Evolutionary conservation across 106 monocot species (phyloP).

Genomic region (Posidonia australis): DNA sequence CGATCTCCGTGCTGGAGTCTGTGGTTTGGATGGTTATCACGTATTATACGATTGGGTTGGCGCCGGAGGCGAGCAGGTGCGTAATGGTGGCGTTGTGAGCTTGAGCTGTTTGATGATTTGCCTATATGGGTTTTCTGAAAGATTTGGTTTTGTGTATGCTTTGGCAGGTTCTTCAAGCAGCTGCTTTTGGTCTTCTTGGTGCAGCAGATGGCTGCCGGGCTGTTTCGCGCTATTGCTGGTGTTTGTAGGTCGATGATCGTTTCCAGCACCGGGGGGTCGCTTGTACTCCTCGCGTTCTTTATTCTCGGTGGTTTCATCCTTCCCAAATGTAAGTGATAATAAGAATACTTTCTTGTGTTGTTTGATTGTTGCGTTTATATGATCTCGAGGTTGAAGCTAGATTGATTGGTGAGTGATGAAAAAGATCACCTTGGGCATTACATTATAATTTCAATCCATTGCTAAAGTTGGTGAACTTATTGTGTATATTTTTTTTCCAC

Average conservation of each 20-base stretch:
- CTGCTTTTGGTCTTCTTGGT: constrained; percentile 35
- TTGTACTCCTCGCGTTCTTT: constrained; percentile 35
- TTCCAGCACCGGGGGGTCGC: constrained; percentile 44
- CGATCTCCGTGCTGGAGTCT: constrained; percentile 55
- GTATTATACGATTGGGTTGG: constrained; percentile 71
- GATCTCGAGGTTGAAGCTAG: neutral
- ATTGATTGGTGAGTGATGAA: neutral
- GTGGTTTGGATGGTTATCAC: constrained; percentile 46
- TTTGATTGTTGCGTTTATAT: too few species aligned
- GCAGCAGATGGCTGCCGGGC: constrained; percentile 61
- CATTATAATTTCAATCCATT: too few species aligned
- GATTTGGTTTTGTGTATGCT: neutral
- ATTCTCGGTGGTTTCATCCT: constrained; percentile 69
- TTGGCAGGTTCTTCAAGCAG: constrained; percentile 57
- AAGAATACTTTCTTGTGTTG: too few species aligned
- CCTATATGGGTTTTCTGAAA: neutral
- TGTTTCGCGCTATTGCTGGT: constrained; percentile 42
- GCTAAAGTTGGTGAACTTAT: too few species aligned
- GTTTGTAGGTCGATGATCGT: constrained; percentile 35
- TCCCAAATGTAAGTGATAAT: constrained; percentile 43
- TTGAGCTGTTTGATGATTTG: too few species aligned
- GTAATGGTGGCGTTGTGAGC: neutral
- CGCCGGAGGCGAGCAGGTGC: constrained; percentile 57
- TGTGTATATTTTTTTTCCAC: too few species aligned
- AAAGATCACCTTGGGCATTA: too few species aligned